phyloP scores from a whole-genome alignment of 768 basidiomycete species.

The Rhodotorula taiwanensis region DNA sequence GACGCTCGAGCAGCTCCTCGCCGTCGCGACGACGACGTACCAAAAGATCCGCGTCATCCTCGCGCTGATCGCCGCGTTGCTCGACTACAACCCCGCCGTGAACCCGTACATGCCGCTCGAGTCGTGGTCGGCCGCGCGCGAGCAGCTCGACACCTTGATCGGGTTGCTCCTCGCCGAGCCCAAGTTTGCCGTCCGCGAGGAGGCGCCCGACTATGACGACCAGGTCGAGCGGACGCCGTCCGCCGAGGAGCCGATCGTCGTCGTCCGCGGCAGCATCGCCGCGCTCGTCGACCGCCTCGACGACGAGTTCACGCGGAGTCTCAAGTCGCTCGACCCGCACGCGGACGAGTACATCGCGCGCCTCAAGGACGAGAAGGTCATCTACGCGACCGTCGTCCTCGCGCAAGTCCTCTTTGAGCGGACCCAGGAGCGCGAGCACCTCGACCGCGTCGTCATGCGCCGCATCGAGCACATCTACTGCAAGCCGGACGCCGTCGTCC shows the following conservation, averaged over 20 bases:
- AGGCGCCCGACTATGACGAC: constrained; percentile 89
- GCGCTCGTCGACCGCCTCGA: constrained; percentile 92
- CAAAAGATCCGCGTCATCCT: constrained; percentile 90
- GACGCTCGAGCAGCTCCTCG: constrained; percentile 76
- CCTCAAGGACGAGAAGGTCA: constrained; percentile 86
- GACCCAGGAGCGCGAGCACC: constrained; percentile 60
- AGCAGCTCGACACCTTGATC: constrained; percentile 81
- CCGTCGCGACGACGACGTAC: constrained; percentile 72
- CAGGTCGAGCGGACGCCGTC: constrained; percentile 70
- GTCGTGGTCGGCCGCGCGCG: constrained; percentile 77
- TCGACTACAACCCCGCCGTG: constrained; percentile 89
- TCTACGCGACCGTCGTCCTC: constrained; percentile 88
- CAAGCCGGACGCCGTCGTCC: constrained; percentile 91
- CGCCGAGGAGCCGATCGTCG: constrained; percentile 60
- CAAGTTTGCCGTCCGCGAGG: constrained; percentile 68
- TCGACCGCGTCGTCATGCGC: constrained; percentile 84
- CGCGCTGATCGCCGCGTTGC: constrained; percentile 84
- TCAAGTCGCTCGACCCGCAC: constrained; percentile 98
- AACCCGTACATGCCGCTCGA: constrained; percentile 75
- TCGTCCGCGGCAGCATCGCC: constrained; percentile 90
- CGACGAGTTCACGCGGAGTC: constrained; percentile 93
- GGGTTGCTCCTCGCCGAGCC: constrained; percentile 64
- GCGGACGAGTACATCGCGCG: constrained; percentile 98
- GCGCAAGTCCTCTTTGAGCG: constrained; percentile 87
- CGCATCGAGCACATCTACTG: constrained; percentile 96